phyloP scores from a whole-genome alignment of 2,329 filamentous ascomycete species.

The Thelonectria discophora region DNA sequence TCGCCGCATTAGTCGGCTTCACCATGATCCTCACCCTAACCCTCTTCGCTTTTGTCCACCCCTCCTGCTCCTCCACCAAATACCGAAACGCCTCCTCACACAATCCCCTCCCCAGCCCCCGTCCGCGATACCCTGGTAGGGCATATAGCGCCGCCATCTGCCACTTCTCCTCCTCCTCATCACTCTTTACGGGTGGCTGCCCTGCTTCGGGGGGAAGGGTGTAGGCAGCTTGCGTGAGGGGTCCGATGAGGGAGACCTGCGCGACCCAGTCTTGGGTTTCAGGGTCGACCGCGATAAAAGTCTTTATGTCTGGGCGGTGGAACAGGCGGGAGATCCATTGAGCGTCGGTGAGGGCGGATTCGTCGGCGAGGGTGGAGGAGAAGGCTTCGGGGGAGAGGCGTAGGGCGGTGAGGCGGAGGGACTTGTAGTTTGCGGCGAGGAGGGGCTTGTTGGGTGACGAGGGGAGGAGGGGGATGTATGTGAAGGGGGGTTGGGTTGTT shows the following conservation, averaged over 20 bases:
- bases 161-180: conserved; percentile 18
- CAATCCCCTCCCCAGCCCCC: background rate
- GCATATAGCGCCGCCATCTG: conserved; percentile 15
- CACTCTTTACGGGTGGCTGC: background rate
- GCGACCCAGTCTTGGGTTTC: conserved; percentile 2
- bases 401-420: conserved; percentile 12
- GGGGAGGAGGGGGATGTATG: background rate
- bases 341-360: background rate
- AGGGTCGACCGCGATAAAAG: conserved; percentile 6
- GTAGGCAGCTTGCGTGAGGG: background rate
- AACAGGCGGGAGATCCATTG: conserved; percentile 6
- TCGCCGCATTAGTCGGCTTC: conserved; percentile 7
- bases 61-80: background rate
- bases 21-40: conserved; percentile 18
- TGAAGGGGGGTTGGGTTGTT: background rate
- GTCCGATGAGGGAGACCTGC: conserved; percentile 10
- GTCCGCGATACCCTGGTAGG: background rate
- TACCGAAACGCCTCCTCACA: conserved; percentile 3
- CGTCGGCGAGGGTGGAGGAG: conserved; percentile 11
- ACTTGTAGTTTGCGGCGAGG: conserved; percentile 5
- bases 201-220: conserved; percentile 2
- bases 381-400: conserved; percentile 9
- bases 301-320: background rate
- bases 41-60: background rate
- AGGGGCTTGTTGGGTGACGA: background rate